Percentiles rank a stretch among this genome's conserved stretches.
These are phyloP conservation scores for Trichosporon faecale DNA, from an alignment of 1,284 basidiomycete species.

Conservation along the genomic window DNA sequence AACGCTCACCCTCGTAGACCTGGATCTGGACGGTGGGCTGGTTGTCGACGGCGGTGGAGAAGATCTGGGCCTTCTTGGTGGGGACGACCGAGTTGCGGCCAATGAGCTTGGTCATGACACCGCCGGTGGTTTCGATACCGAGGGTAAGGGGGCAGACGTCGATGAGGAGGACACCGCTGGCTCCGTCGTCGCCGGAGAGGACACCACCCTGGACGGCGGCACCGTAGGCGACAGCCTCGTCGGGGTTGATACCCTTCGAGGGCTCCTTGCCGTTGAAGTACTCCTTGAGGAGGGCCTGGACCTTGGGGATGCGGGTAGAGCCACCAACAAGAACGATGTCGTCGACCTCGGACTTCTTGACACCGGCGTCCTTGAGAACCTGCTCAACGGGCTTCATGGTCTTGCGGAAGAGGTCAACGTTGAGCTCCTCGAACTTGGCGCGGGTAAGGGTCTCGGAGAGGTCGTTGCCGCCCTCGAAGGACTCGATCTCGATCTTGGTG, in stretches of 20 bases:
- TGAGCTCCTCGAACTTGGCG: slow-evolving; percentile 98
- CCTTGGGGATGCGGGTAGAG: slow-evolving; percentile 97
- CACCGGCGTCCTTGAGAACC: slow-evolving; percentile 93
- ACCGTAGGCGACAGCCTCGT: slow-evolving; percentile 99
- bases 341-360: slow-evolving; percentile 96
- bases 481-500: slow-evolving; percentile 70
- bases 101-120: slow-evolving; percentile 97
- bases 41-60: slow-evolving; percentile 94
- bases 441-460: slow-evolving; percentile 91
- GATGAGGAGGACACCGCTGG: slow-evolving; percentile 91
- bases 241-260: slow-evolving; percentile 95
- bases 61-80: slow-evolving; percentile 98
- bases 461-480: slow-evolving; percentile 92
- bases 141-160: slow-evolving; percentile 95
- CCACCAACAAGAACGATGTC: slow-evolving; percentile 98
- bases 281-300: slow-evolving; percentile 89
- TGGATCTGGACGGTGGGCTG: slow-evolving; percentile 83
- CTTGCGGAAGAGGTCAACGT: slow-evolving; percentile 98
- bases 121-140: slow-evolving; percentile 97
- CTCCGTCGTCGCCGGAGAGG: slow-evolving; percentile 97
- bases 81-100: slow-evolving; percentile 92
- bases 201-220: slow-evolving; percentile 99
- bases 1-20: slow-evolving; percentile 92
- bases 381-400: slow-evolving; percentile 99
- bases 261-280: slow-evolving; percentile 89